Conservation (phyloP, 495 filamentous ascomycete genomes). For the Parmelia sp. region DNA sequence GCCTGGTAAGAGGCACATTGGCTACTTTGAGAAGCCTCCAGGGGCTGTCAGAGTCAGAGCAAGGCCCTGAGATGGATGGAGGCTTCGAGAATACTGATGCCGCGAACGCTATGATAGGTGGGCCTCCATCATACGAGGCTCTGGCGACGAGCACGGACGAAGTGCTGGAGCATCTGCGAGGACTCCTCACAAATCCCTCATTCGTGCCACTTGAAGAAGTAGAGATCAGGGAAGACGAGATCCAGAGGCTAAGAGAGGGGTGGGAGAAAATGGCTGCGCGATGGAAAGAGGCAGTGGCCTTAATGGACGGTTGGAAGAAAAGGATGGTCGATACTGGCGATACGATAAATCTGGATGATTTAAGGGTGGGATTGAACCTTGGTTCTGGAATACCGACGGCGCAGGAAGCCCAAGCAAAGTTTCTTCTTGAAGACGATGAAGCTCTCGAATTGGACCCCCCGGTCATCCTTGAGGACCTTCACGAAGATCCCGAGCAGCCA, state of each 20-base stretch:
- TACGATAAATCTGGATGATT: constrained; percentile 74
- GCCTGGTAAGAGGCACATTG: constrained; percentile 63
- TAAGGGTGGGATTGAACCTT: constrained; percentile 67
- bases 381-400: constrained; percentile 50
- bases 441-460: constrained; percentile 38
- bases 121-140: constrained; percentile 59
- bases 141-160: constrained; percentile 64
- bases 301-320: constrained; percentile 92
- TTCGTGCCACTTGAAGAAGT: constrained; percentile 97
- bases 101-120: constrained; percentile 33
- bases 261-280: constrained; percentile 88
- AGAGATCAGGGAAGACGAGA: constrained; percentile 83
- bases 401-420: constrained; percentile 37
- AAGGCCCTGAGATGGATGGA: constrained; percentile 28
- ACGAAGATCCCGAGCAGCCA: constrained; percentile 41
- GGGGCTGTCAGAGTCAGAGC: constrained; percentile 48
- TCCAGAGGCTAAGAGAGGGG: constrained; percentile 67
- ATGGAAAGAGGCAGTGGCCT: constrained; percentile 79
- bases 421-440: constrained; percentile 28
- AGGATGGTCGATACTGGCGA: constrained; percentile 72
- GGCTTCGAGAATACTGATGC: constrained; percentile 19
- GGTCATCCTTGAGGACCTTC: constrained; percentile 49
- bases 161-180: constrained; percentile 72
- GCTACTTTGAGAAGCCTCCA: constrained; percentile 70
- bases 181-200: constrained; percentile 83